A percentile compares a stretch with the other conserved stretches of the same genome.
These are phyloP conservation scores for Ustilago tritici DNA, from an alignment of 1,284 basidiomycete genomes.

Conservation along the genomic window DNA sequence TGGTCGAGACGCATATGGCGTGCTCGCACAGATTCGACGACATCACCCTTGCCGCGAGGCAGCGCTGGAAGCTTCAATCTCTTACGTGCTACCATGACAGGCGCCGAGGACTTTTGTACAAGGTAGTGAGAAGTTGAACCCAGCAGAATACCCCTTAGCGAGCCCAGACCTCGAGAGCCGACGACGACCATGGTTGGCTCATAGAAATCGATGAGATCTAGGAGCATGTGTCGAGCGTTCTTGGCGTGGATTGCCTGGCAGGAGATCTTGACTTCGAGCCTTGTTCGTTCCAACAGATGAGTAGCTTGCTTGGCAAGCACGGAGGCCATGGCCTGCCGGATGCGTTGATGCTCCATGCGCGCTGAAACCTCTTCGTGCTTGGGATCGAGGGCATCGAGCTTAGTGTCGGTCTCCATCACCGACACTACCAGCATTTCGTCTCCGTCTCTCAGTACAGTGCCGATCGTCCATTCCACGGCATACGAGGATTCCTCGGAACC, in stretches of 20 bases:
- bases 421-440: constrained; percentile 78
- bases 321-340: constrained; percentile 89
- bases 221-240: constrained; percentile 90
- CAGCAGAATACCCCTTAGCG: constrained; percentile 91
- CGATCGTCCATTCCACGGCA: constrained; percentile 77
- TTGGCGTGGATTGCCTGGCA: constrained; percentile 94
- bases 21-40: constrained; percentile 62
- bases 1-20: constrained; percentile 67
- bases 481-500: constrained; percentile 76
- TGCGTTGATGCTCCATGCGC: constrained; percentile 86
- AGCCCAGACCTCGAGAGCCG: constrained; percentile 88
- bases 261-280: constrained; percentile 83
- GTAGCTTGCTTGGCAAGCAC: constrained; percentile 87
- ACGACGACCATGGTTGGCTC: constrained; percentile 95
- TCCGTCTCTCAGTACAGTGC: constrained; percentile 92
- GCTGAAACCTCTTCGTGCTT: constrained; percentile 76
- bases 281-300: constrained; percentile 87
- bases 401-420: constrained; percentile 91
- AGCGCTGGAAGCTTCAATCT: constrained; percentile 63
- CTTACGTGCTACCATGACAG: constrained; percentile 78
- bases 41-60: constrained; percentile 66
- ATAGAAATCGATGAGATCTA: constrained; percentile 87
- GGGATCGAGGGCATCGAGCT: constrained; percentile 71
- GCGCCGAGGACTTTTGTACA: constrained; percentile 90
- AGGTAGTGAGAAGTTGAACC: constrained; percentile 98